phyloP scores from a whole-genome alignment of 1,139 yeast species.

The Taphrina populina region DNA sequence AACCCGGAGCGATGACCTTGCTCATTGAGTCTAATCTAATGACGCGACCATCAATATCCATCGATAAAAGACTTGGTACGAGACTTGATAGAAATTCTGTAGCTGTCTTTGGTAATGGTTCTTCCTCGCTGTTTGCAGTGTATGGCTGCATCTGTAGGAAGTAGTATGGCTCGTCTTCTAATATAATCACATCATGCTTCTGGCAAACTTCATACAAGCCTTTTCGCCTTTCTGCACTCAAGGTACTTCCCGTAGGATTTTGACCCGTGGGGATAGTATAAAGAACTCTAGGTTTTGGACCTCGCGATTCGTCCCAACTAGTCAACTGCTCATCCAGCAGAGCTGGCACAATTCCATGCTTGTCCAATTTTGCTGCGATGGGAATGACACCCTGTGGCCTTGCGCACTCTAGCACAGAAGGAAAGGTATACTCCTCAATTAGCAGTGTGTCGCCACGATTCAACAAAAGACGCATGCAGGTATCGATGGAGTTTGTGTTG shows the following conservation, averaged over 20 bases:
- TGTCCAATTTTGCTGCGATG: conserved; percentile 76
- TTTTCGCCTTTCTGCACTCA: conserved; percentile 68
- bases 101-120: conserved; percentile 46
- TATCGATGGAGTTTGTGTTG: conserved; percentile 87
- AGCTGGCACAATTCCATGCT: conserved; percentile 74
- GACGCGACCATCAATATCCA: conserved; percentile 88
- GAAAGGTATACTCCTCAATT: conserved; percentile 78
- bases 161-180: conserved; percentile 92
- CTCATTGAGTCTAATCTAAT: conserved; percentile 87
- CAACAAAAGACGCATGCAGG: conserved; percentile 74
- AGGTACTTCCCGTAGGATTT: conserved; percentile 88
- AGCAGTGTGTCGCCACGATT: conserved; percentile 74
- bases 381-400: conserved; percentile 67
- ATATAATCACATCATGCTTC: conserved; percentile 72
- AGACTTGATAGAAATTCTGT: conserved; percentile 64
- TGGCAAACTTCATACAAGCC: conserved; percentile 69
- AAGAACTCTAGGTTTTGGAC: conserved; percentile 71
- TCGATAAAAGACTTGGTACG: conserved; percentile 72
- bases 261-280: conserved; percentile 92
- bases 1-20: conserved; percentile 89
- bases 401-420: conserved; percentile 82
- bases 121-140: conserved; percentile 46
- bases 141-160: conserved; percentile 69
- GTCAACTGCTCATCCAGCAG: conserved; percentile 62
- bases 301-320: conserved; percentile 55